Evolutionary conservation across 768 basidiomycete species (phyloP).

Genomic region (Tricholoma terreum): DNA sequence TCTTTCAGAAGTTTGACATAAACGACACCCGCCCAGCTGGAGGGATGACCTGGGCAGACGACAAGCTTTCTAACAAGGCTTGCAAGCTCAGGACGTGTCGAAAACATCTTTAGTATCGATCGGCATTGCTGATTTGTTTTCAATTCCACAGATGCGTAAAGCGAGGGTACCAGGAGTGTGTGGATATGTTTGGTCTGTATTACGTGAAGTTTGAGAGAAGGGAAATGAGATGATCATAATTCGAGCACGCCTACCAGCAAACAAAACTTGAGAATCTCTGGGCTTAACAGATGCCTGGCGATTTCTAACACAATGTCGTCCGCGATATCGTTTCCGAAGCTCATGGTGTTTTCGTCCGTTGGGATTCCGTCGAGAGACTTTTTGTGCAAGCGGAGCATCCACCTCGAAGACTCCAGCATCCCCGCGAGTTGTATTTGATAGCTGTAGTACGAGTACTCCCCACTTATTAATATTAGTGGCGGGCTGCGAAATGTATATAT

Average conservation of each 20-base stretch:
- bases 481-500: too few species aligned
- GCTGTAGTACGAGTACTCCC: too few species aligned
- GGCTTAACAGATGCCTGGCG: not conserved
- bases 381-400: not conserved
- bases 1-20: slow-evolving; percentile 11
- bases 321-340: not conserved
- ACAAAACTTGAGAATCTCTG: slow-evolving; percentile 2
- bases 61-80: slow-evolving; percentile 3
- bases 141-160: slow-evolving; percentile 14
- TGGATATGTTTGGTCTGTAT: slow-evolving; percentile 7
- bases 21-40: slow-evolving; percentile 6
- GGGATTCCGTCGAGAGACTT: not conserved
- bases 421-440: not conserved
- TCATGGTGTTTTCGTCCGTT: not conserved
- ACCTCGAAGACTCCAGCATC: not conserved
- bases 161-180: slow-evolving; percentile 5
- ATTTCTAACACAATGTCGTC: slow-evolving; percentile 7
- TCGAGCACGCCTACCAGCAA: not conserved
- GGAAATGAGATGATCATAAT: not conserved
- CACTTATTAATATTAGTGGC: too few species aligned
- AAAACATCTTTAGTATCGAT: slow-evolving; percentile 2
- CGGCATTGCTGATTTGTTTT: slow-evolving; percentile 8
- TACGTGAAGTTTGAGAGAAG: not conserved
- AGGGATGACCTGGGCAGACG: slow-evolving; percentile 9
- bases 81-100: slow-evolving; percentile 2